These are phyloP conservation scores for Dacryopinax primogenitus DNA, from an alignment of 768 basidiomycete genomes.

Conservation along the genomic window DNA sequence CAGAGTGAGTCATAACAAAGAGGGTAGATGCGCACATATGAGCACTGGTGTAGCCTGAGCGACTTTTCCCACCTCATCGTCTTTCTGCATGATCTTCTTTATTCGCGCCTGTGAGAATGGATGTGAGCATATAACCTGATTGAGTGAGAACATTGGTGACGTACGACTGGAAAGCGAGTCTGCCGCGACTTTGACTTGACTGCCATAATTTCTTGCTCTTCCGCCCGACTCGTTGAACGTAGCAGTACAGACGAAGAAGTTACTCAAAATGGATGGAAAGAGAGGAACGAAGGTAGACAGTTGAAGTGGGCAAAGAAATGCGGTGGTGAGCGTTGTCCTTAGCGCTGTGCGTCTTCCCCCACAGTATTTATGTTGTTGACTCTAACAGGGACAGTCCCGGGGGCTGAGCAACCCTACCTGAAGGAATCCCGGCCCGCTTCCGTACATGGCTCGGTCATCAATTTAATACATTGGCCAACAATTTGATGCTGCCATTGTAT, in stretches of 20 bases:
- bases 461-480: no score
- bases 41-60: constrained; percentile 92
- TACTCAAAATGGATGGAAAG: background rate
- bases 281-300: background rate
- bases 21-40: constrained; percentile 56
- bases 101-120: constrained; percentile 62
- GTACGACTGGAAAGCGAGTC: constrained; percentile 81
- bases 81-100: constrained; percentile 99
- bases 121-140: background rate
- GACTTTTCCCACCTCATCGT: constrained; percentile 97
- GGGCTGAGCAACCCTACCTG: background rate
- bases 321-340: background rate
- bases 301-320: background rate
- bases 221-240: background rate
- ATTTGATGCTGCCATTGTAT: background rate
- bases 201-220: background rate
- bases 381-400: background rate
- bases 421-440: background rate
- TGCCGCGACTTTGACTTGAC: constrained; percentile 90
- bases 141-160: constrained; percentile 22
- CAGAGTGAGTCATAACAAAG: background rate
- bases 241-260: background rate
- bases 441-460: background rate
- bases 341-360: background rate
- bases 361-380: background rate